These are phyloP conservation scores for Pestalotiopsis sp. DNA, from an alignment of 2,329 filamentous ascomycete genomes.

Conservation along the genomic window DNA sequence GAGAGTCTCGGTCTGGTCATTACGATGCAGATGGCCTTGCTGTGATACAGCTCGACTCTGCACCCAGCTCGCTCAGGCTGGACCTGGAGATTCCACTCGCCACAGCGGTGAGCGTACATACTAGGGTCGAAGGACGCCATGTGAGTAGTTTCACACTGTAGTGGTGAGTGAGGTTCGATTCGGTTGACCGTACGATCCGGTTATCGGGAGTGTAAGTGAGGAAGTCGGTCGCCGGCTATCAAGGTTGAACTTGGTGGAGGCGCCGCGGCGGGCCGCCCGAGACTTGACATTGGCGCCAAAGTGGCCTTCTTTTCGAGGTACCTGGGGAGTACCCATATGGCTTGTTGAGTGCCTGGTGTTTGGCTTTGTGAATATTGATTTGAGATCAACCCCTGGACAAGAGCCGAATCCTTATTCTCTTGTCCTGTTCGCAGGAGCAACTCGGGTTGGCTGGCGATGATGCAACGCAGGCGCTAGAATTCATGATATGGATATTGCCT, in stretches of 20 bases:
- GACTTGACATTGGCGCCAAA: not conserved
- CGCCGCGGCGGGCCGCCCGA: not conserved
- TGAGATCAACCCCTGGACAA: not conserved
- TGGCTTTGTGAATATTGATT: not conserved
- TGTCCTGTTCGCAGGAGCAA: not conserved
- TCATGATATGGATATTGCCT: conserved; percentile 30
- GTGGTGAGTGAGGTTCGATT: not conserved
- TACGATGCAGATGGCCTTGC: not conserved
- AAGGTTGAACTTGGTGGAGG: not conserved
- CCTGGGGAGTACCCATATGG: not conserved
- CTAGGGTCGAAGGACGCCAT: not conserved
- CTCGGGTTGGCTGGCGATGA: conserved; percentile 22
- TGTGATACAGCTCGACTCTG: not conserved
- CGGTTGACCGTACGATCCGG: not conserved
- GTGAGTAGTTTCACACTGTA: not conserved
- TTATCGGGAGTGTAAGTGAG: not conserved
- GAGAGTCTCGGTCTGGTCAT: not conserved
- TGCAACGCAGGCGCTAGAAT: conserved; percentile 31
- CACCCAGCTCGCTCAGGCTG: not conserved
- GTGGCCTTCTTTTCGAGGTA: not conserved
- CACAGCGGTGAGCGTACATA: not conserved
- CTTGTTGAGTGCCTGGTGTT: not conserved
- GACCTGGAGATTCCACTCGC: not conserved
- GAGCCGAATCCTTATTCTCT: not conserved
- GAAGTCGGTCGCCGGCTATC: not conserved